These are phyloP conservation scores for Metarhizium robertsii DNA, from an alignment of 2,329 filamentous ascomycete species.

Conservation along the genomic window DNA sequence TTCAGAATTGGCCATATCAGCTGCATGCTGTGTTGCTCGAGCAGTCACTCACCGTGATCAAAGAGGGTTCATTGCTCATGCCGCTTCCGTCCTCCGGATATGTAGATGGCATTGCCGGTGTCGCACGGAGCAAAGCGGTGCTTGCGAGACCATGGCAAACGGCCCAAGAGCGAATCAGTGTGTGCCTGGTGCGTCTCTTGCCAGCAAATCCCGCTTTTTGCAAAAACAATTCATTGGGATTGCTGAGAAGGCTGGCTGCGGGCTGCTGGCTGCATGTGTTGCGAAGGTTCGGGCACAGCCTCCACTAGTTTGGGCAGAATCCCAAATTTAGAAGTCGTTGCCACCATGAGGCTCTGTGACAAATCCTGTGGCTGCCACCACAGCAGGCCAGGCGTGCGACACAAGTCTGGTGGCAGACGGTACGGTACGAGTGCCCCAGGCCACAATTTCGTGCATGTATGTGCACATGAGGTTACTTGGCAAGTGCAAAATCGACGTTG, in stretches of 20 bases:
- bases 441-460: background rate
- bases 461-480: too few species aligned
- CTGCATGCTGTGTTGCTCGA: background rate
- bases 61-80: background rate
- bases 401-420: too few species aligned
- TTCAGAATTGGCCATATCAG: background rate
- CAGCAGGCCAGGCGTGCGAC: too few species aligned
- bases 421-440: background rate
- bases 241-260: too few species aligned
- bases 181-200: too few species aligned
- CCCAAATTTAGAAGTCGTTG: slow-evolving; percentile 5
- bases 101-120: background rate
- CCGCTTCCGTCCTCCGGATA: background rate
- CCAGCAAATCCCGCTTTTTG: too few species aligned
- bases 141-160: background rate
- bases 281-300: slow-evolving; percentile 2
- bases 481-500: background rate
- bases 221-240: too few species aligned
- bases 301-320: slow-evolving; percentile 2
- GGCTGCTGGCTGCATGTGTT: background rate
- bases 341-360: background rate
- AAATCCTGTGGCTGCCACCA: too few species aligned
- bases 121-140: background rate
- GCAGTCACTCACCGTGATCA: background rate
- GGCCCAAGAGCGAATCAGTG: background rate